phyloP scores from a whole-genome alignment of 192 early-diverging fungal species.

The Umbelopsis ramanniana region DNA sequence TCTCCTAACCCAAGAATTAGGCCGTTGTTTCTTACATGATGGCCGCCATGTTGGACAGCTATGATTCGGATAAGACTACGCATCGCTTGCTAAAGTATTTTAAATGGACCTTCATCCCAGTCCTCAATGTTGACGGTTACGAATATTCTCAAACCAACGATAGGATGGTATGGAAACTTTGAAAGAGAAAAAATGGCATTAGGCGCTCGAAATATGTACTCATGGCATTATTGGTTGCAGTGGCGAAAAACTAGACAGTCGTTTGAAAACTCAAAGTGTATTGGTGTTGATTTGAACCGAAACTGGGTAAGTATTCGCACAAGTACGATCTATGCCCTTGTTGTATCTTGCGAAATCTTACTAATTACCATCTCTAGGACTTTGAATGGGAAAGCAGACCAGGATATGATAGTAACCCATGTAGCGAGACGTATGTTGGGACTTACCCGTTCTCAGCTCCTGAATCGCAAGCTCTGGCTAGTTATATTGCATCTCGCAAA shows the following conservation, averaged over 20 bases:
- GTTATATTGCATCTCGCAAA: slow-evolving; percentile 38
- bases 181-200: not conserved
- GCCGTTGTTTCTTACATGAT: slow-evolving; percentile 47
- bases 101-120: slow-evolving; percentile 48
- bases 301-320: slow-evolving; percentile 11
- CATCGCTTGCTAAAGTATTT: slow-evolving; percentile 44
- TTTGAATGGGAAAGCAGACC: slow-evolving; percentile 35
- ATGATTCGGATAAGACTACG: slow-evolving; percentile 35
- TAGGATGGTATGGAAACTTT: slow-evolving; percentile 27
- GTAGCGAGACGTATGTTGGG: slow-evolving; percentile 48
- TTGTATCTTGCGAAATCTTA: not conserved
- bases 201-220: not conserved
- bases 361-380: slow-evolving; percentile 33
- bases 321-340: not conserved
- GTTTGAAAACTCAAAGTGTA: slow-evolving; percentile 32
- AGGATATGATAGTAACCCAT: slow-evolving; percentile 41
- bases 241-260: slow-evolving; percentile 57
- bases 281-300: slow-evolving; percentile 41
- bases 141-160: slow-evolving; percentile 36
- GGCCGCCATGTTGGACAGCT: slow-evolving; percentile 41
- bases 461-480: slow-evolving; percentile 45
- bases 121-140: slow-evolving; percentile 54
- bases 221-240: slow-evolving; percentile 26
- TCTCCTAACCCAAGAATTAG: slow-evolving; percentile 26
- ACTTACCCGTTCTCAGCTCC: slow-evolving; percentile 40